Evolutionary conservation across 75 land plant genomes (phyloP).

Genomic region (Chamaecyparis obtusa): DNA sequence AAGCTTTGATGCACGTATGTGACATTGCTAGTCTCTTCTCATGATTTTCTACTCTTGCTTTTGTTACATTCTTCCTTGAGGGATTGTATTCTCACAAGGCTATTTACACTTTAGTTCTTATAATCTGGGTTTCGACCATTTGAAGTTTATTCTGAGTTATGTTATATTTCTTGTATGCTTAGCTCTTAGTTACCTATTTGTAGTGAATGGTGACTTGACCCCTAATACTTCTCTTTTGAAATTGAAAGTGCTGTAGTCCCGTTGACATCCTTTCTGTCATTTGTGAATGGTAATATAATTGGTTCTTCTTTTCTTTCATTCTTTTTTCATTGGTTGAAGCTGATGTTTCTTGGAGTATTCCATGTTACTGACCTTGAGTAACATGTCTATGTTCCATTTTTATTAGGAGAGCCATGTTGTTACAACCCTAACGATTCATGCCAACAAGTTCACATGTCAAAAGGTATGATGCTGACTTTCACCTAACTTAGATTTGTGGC

Average conservation of each 20-base stretch:
- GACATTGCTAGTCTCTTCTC: no score
- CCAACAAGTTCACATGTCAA: slow-evolving; percentile 40
- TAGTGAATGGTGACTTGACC: not conserved
- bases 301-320: not conserved
- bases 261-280: not conserved
- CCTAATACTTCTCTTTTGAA: not conserved
- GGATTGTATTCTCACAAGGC: not conserved
- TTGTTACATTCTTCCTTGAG: not conserved
- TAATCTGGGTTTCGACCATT: not conserved
- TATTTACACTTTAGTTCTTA: not conserved
- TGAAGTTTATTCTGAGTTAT: not conserved
- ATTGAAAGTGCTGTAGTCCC: not conserved
- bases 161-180: not conserved
- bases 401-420: slow-evolving; percentile 56
- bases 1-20: no score
- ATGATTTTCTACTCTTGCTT: no score
- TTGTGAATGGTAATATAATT: not conserved
- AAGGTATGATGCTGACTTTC: slow-evolving; percentile 36
- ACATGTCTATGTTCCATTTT: slow-evolving; percentile 15
- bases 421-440: slow-evolving; percentile 25
- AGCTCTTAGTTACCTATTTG: not conserved
- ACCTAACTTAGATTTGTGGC: not conserved
- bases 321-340: not conserved
- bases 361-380: slow-evolving; percentile 8
- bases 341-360: not conserved